Percentiles rank a stretch among this genome's conserved stretches.
Evolutionary conservation across 2,329 filamentous ascomycete genomes (phyloP).

Genomic region (Diaporthe sp.): DNA sequence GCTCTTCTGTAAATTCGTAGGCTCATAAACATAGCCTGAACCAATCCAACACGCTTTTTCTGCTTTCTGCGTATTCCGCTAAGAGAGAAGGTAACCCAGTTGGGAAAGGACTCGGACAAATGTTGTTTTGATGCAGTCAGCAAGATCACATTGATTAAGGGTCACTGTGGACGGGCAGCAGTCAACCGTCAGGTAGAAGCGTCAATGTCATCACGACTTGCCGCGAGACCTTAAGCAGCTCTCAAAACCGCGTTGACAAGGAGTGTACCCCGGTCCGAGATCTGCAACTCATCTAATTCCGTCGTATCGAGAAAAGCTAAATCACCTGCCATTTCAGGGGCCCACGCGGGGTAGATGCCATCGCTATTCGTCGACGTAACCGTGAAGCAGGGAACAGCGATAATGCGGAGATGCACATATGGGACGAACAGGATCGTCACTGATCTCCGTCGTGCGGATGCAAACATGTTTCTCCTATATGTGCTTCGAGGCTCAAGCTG

Average conservation of each 20-base stretch:
- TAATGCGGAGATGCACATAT: neutral
- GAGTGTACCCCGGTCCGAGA: conserved; percentile 8
- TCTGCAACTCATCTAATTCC: conserved; percentile 18
- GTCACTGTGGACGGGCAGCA: neutral
- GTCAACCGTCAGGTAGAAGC: neutral
- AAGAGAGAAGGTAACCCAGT: neutral
- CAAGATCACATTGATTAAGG: neutral
- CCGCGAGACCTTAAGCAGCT: no score
- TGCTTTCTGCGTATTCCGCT: neutral
- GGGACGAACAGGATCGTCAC: neutral
- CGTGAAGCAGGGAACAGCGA: neutral
- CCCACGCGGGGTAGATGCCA: conserved; percentile 21
- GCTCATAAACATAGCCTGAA: no score
- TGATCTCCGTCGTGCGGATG: neutral
- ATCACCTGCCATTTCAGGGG: conserved; percentile 26
- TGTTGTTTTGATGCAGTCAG: neutral
- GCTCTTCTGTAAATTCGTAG: no score
- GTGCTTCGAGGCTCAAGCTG: neutral
- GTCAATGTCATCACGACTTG: no score
- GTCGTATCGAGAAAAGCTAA: neutral
- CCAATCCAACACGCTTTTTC: neutral
- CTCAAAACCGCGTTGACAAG: neutral
- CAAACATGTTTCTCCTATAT: neutral
- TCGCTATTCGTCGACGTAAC: conserved; percentile 21
- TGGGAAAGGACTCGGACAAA: neutral